Percentiles rank a stretch among this genome's conserved stretches.
Evolutionary conservation across 345 rosid species (phyloP).

Genomic region (Murraya koenigii): DNA sequence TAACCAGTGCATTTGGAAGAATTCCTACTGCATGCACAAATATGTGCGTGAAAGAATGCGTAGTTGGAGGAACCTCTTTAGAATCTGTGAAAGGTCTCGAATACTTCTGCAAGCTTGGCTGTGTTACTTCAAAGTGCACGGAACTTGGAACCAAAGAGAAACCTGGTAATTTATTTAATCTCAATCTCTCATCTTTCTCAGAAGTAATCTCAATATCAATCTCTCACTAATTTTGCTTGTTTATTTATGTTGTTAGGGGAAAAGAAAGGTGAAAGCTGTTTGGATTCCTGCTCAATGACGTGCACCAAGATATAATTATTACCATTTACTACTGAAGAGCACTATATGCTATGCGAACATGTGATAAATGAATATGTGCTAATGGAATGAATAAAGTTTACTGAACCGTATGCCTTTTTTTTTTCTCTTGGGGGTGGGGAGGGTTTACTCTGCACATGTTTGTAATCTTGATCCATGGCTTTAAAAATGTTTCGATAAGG

Average conservation of each 20-base stretch:
- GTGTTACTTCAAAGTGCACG: no score
- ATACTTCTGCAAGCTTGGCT: background rate
- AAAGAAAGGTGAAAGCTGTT: background rate
- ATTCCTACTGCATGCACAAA: background rate
- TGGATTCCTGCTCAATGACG: slow-evolving; percentile 1
- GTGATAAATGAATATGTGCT: no score
- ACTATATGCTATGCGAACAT: no score
- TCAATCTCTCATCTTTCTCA: background rate
- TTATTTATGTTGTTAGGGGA: background rate
- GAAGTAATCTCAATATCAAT: no score
- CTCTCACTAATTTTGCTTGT: background rate
- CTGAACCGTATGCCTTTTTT: no score
- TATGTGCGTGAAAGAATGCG: background rate
- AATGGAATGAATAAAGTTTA: no score
- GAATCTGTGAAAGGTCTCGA: no score
- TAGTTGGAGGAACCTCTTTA: background rate
- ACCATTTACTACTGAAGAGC: background rate
- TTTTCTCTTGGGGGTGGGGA: no score
- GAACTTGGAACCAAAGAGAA: background rate
- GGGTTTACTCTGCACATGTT: no score
- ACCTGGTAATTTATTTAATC: background rate
- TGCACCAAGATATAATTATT: background rate
- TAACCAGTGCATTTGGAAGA: background rate
- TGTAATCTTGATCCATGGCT: no score
- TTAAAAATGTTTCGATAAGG: no score